phyloP scores from a whole-genome alignment of 352 stramenopile genomes.

The Plasmopara viticola region DNA sequence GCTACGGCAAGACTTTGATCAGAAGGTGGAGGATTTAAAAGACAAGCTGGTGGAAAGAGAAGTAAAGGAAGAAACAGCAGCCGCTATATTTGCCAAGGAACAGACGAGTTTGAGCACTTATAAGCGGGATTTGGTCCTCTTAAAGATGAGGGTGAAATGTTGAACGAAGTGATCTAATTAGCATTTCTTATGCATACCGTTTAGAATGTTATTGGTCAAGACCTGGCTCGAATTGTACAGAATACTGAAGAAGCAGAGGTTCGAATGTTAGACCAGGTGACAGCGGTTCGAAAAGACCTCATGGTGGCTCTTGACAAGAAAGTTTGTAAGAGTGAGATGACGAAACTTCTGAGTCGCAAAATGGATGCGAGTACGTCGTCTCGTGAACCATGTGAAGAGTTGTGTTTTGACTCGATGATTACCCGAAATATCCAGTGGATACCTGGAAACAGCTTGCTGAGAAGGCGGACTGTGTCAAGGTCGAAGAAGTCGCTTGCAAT shows the following conservation, averaged over 20 bases:
- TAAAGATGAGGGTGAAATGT: neutral
- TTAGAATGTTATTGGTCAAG: constrained; percentile 10
- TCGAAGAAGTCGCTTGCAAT: constrained; percentile 26
- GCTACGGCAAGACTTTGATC: constrained; percentile 9
- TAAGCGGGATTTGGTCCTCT: constrained; percentile 12
- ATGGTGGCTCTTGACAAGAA: constrained; percentile 15
- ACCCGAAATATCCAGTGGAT: constrained; percentile 20
- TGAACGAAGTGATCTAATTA: neutral
- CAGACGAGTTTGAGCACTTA: constrained; percentile 2
- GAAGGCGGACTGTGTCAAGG: constrained; percentile 22
- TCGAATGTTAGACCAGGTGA: constrained; percentile 18
- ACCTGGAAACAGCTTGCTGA: constrained; percentile 33
- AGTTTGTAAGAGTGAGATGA: constrained; percentile 22
- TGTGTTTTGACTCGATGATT: neutral
- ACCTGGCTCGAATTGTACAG: constrained; percentile 5
- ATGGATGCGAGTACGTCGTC: constrained; percentile 33
- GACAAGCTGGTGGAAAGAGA: constrained; percentile 6
- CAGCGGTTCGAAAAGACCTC: constrained; percentile 20
- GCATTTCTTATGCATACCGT: neutral
- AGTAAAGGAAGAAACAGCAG: constrained; percentile 8
- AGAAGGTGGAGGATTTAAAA: constrained; percentile 8
- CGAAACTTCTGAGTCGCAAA: constrained; percentile 33
- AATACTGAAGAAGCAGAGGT: constrained; percentile 17
- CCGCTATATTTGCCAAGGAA: constrained; percentile 8
- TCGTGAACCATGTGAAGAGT: neutral